A percentile compares a stretch with the other conserved stretches of the same genome.
Conservation (phyloP, 2,329 filamentous ascomycete genomes). For the Parascedosporium putredinis region DNA sequence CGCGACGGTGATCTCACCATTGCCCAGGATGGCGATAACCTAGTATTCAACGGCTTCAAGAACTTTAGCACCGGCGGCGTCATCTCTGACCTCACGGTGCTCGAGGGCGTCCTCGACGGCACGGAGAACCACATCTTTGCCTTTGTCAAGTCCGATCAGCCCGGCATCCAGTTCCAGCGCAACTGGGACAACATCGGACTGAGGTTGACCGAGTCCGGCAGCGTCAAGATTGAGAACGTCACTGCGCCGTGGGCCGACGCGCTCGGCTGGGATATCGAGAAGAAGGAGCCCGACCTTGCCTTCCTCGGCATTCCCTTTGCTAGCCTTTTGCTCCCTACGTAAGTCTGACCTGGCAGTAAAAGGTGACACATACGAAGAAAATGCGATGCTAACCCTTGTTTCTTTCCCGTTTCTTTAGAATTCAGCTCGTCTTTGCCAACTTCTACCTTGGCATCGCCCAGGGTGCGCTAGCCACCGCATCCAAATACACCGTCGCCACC, state of each 20-base stretch:
- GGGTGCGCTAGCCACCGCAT: constrained; percentile 44
- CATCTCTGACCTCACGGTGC: constrained; percentile 53
- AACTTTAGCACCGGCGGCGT: constrained; percentile 60
- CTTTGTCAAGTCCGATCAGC: constrained; percentile 45
- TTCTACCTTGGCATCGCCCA: constrained; percentile 55
- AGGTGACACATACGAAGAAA: no score
- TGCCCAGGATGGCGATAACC: constrained; percentile 38
- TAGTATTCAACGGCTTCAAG: constrained; percentile 53
- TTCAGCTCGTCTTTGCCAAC: constrained; percentile 57
- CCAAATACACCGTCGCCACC: constrained; percentile 42
- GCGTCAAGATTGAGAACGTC: constrained; percentile 49
- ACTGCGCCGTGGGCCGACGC: constrained; percentile 49
- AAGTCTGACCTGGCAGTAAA: no score
- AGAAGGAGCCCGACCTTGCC: constrained; percentile 38
- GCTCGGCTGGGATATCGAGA: constrained; percentile 44
- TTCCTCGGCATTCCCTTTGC: constrained; percentile 44
- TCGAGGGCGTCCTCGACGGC: constrained; percentile 50
- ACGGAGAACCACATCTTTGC: constrained; percentile 54
- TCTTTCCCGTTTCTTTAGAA: constrained; percentile 28
- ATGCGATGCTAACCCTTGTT: no score
- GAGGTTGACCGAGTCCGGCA: constrained; percentile 52
- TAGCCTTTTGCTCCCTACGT: constrained; percentile 48
- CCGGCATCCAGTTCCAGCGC: constrained; percentile 45
- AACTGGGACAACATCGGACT: constrained; percentile 59
- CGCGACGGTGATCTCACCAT: constrained; percentile 52